Evolutionary conservation across 371 early-diverging fungal species (phyloP), one percentile per base, ranked within the genome.

Genomic region (Rhizopus arrhizus): DNA sequence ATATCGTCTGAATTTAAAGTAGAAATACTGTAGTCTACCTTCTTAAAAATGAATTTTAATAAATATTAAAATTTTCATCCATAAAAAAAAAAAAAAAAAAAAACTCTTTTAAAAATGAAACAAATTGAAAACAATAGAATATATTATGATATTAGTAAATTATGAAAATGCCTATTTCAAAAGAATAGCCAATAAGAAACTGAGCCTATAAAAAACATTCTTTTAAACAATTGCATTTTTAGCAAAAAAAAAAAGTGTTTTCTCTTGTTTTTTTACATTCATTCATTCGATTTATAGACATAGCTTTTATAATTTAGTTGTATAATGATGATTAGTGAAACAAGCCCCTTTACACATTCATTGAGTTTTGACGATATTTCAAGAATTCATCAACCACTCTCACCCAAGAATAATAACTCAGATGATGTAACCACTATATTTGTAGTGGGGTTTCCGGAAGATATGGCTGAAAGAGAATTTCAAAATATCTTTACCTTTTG

Each of bases 361-460:
- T 64, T 64, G 22, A 64, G 57, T 48, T 69, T 61, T 47, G 58
- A 64, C 31, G 69, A 69, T 31, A 65, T 69, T 47, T 62, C 58
- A 50, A 53, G 69, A 56, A 59, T 69, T 3, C 69, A 69, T 48
- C 69, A 65, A 29, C 53, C 62, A 10, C 35, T 61, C 0, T 50
- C 55, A 35, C 53, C 68, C 11, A 58, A 63, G 5, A 58, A 63
- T 15, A 53, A 35, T 13, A n/a, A 11, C 5, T 15, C 62, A 9
- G 89, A 88, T 49, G 85, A 88, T 65, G 83, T 98, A 58, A 91
- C 93, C 3, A 96, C 97, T 43, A 95, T 98, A 62, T 98, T 97
- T 82, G 95, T 97, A 3, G 95, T 96, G 16, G 98, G 98, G 3
- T 95, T 98, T 60, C 98, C 98, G 28, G 95, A 96, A 40, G 96